A percentile compares a stretch with the other conserved stretches of the same genome.
These are phyloP conservation scores for Starmerella roubikii DNA, from an alignment of 805 yeast species.

Conservation along the genomic window DNA sequence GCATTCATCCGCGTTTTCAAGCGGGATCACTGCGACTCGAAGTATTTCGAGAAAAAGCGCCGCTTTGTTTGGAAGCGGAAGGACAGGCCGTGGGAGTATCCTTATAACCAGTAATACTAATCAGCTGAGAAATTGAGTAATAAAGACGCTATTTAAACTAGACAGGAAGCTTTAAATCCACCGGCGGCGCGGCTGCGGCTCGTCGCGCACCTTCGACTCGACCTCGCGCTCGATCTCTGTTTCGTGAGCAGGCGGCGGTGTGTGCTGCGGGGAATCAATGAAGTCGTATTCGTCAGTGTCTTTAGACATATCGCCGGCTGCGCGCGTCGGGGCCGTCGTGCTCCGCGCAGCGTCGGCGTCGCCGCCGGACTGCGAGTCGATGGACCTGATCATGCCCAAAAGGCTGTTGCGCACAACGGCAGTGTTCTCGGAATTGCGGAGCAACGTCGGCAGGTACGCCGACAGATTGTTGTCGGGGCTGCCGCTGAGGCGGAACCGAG, in stretches of 20 bases:
- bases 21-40: constrained; percentile 55
- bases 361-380: constrained; percentile 6
- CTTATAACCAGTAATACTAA: constrained; percentile 34
- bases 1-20: constrained; percentile 63
- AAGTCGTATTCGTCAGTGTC: constrained; percentile 14
- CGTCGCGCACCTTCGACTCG: constrained; percentile 3
- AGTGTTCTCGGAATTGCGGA: constrained; percentile 3
- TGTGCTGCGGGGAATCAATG: constrained; percentile 9
- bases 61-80: constrained; percentile 78
- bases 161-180: not conserved
- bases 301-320: not conserved
- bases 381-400: constrained; percentile 9
- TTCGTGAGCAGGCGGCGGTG: constrained; percentile 7
- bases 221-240: constrained; percentile 16
- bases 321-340: not conserved
- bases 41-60: constrained; percentile 71
- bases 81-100: constrained; percentile 71
- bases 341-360: not conserved
- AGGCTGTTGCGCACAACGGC: constrained; percentile 11
- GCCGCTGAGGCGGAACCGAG: constrained; percentile 22
- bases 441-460: constrained; percentile 13
- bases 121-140: too few species aligned
- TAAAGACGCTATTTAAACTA: too few species aligned
- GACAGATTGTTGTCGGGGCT: constrained; percentile 17
- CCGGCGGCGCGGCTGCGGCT: constrained; percentile 1